phyloP scores from a whole-genome alignment of 805 yeast species.

The Yamadazyma tumulicola region DNA sequence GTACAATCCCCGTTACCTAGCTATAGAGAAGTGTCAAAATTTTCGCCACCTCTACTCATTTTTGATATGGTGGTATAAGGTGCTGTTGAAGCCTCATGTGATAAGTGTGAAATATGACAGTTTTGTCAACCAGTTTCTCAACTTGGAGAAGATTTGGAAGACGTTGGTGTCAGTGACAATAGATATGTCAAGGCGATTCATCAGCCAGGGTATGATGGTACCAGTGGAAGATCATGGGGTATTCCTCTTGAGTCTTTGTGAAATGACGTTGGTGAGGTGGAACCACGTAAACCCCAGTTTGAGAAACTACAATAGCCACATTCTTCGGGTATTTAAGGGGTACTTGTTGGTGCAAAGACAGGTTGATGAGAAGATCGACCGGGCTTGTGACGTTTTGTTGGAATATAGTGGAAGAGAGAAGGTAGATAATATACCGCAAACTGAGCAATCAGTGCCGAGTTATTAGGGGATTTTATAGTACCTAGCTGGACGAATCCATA shows the following conservation, averaged over 20 bases:
- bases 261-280: constrained; percentile 9
- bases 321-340: constrained; percentile 2
- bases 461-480: too few species aligned
- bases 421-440: too few species aligned
- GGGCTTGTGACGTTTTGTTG: constrained; percentile 7
- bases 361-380: constrained; percentile 2
- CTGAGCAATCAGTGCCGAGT: too few species aligned
- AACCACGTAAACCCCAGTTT: constrained; percentile 1
- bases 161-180: not conserved
- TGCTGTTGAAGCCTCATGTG: constrained; percentile 16
- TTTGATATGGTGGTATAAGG: constrained; percentile 20
- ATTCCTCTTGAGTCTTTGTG: constrained; percentile 6
- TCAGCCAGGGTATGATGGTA: constrained; percentile 2
- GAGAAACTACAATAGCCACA: constrained; percentile 4
- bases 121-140: constrained; percentile 11
- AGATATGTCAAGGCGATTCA: not conserved
- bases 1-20: constrained; percentile 8
- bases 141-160: constrained; percentile 12
- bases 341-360: not conserved
- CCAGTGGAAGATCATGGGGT: constrained; percentile 4
- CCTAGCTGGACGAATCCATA: too few species aligned
- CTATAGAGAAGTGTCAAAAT: constrained; percentile 6
- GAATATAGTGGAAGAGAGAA: constrained; percentile 3
- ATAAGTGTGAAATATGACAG: constrained; percentile 14
- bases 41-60: constrained; percentile 14